Evolutionary conservation across 1,284 basidiomycete species (phyloP), one percentile per base, ranked within the genome.

Genomic region (Takashimella tepidaria): DNA sequence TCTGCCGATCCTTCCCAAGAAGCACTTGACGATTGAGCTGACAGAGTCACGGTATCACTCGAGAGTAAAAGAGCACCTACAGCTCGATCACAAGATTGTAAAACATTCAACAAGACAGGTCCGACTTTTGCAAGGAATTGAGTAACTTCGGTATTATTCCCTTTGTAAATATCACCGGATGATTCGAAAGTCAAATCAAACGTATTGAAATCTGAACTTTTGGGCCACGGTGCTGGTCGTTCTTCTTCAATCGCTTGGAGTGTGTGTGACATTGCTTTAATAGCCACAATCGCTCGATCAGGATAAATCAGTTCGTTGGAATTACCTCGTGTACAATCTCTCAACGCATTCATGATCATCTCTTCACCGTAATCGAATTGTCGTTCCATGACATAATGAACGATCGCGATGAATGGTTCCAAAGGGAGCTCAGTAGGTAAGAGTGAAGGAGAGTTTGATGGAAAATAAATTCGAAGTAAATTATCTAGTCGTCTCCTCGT

Each of bases 291-390:
- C 46, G 86, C 84, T 51, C 89, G 79, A 59, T 92, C 89, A 0
- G 85, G 83, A 1, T 84, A 80, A n/a, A 86, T 68, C 5, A 81
- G 66, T 37, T 77, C 76, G 4, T 65, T 60, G 0, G 77, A 31
- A 2, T 53, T 54, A 1, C 76, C 42, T 79, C 77, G 60, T 3
- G 50, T 41, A 12, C 76, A 19, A 64, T 90, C 87, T 64, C 88
- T 85, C 50, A 92, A 77, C 31, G 91, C 81, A 8, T 88, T 87
- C 56, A 92, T 69, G 58, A 89, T 85, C 24, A 93, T 76, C 49
- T 95, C 89, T 61, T 82, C 79, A 1, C 92, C 93, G 61, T 86
- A 89, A 40, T 97, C 92, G 52, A 89, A 84, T 70, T 96, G 85
- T 20, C 90, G 86, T 5, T 85, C 85, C 45, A 93, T 83, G 52